phyloP scores from a whole-genome alignment of 495 filamentous ascomycete species.

The Cudoniella acicularis region DNA sequence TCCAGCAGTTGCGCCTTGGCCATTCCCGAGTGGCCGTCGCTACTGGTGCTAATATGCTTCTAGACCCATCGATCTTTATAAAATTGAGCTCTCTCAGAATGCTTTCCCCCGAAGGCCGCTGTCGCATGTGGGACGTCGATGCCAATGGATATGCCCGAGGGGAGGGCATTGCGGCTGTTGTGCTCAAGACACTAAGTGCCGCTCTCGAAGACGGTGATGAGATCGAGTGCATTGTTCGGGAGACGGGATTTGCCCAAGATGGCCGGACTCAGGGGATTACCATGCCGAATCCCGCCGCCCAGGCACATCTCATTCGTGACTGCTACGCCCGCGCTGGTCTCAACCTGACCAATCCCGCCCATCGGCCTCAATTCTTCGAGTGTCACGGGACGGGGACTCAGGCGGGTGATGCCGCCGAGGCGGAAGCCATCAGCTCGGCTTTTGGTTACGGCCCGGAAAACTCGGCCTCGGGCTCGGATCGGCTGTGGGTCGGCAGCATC shows the following conservation, averaged over 20 bases:
- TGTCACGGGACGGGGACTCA: neutral
- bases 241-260: slow-evolving; percentile 55
- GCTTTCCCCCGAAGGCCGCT: slow-evolving; percentile 39
- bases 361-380: neutral
- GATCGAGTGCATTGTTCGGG: slow-evolving; percentile 57
- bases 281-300: slow-evolving; percentile 51
- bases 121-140: slow-evolving; percentile 54
- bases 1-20: slow-evolving; percentile 68
- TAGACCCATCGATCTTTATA: slow-evolving; percentile 6
- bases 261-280: slow-evolving; percentile 56
- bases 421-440: neutral
- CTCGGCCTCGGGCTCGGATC: neutral
- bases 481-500: slow-evolving; percentile 42
- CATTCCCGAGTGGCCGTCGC: slow-evolving; percentile 38
- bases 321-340: slow-evolving; percentile 19
- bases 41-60: slow-evolving; percentile 14
- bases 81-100: slow-evolving; percentile 18
- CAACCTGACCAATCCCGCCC: neutral
- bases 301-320: slow-evolving; percentile 49
- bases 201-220: slow-evolving; percentile 51
- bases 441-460: neutral
- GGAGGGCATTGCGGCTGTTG: slow-evolving; percentile 54
- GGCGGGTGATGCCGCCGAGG: neutral
- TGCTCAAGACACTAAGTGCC: slow-evolving; percentile 55
- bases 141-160: slow-evolving; percentile 64